Conservation (phyloP, 139 green algal genomes). For the Mychonastes homosphaera region DNA sequence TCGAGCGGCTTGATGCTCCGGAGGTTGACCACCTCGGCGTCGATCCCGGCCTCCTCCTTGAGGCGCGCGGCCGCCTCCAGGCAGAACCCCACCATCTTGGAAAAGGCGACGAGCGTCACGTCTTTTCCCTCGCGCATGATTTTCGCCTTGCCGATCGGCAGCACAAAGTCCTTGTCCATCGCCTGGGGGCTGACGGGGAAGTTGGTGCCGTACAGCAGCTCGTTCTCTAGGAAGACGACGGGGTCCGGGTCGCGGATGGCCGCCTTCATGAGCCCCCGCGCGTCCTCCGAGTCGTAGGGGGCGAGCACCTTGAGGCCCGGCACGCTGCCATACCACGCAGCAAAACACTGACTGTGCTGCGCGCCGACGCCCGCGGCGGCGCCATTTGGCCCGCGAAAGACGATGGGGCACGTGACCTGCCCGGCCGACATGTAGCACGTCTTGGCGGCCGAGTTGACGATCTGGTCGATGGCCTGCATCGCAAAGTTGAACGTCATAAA, state of each 20-base stretch:
- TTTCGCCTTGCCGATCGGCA: constrained; percentile 97
- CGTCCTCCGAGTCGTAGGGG: constrained; percentile 91
- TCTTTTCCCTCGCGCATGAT: constrained; percentile 66
- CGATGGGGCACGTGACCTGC: constrained; percentile 83
- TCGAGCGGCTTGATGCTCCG: constrained; percentile 90
- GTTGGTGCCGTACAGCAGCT: constrained; percentile 86
- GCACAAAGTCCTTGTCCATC: constrained; percentile 83
- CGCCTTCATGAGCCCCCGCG: constrained; percentile 87
- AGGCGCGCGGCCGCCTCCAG: constrained; percentile 83
- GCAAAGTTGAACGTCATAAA: constrained; percentile 99
- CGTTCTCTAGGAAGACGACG: constrained; percentile 97
- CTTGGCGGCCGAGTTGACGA: constrained; percentile 98
- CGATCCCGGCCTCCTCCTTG: constrained; percentile 79
- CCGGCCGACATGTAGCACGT: constrained; percentile 98
- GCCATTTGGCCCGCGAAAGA: constrained; percentile 97
- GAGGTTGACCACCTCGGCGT: constrained; percentile 92
- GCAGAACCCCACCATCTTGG: constrained; percentile 89
- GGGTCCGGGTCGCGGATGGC: constrained; percentile 94
- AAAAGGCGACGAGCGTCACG: constrained; percentile 79
- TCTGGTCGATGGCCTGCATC: constrained; percentile 97
- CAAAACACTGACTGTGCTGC: constrained; percentile 98
- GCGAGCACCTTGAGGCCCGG: constrained; percentile 97
- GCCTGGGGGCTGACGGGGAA: constrained; percentile 70
- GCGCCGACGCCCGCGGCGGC: constrained; percentile 91
- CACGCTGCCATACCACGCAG: constrained; percentile 86